phyloP scores from a whole-genome alignment of 345 rosid genomes.

The Litchi chinensis region DNA sequence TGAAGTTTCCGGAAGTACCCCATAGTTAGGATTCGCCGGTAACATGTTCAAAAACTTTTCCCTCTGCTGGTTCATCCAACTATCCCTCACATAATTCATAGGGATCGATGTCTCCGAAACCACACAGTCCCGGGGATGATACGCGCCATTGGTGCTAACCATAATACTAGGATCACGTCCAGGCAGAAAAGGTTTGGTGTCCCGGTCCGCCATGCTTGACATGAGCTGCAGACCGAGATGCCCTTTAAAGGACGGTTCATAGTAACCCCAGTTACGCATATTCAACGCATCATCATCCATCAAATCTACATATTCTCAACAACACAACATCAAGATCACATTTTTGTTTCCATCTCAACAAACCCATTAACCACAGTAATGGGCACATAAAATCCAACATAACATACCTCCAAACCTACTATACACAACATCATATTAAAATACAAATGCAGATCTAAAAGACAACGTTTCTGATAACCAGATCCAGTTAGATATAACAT shows the following conservation, averaged over 20 bases:
- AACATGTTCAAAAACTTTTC: slow-evolving; percentile 73
- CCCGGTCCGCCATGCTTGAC: slow-evolving; percentile 70
- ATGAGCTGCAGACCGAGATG: slow-evolving; percentile 80
- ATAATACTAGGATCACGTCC: slow-evolving; percentile 74
- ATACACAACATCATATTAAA: not conserved
- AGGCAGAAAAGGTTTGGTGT: slow-evolving; percentile 66
- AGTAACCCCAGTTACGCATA: slow-evolving; percentile 88
- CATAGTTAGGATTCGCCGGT: slow-evolving; percentile 47
- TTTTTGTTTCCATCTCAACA: not conserved
- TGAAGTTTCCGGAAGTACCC: slow-evolving; percentile 62
- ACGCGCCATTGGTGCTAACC: slow-evolving; percentile 51
- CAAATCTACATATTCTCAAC: slow-evolving; percentile 39
- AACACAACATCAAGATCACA: slow-evolving; percentile 1
- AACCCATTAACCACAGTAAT: not conserved
- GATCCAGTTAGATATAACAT: slow-evolving; percentile 10
- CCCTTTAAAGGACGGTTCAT: slow-evolving; percentile 72
- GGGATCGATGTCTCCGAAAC: slow-evolving; percentile 58
- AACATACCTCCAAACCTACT: slow-evolving; percentile 6
- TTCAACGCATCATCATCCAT: slow-evolving; percentile 80
- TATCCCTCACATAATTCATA: slow-evolving; percentile 61
- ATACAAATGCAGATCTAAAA: not conserved
- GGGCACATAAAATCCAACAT: not conserved
- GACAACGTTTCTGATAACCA: not conserved
- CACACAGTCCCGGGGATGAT: slow-evolving; percentile 58
- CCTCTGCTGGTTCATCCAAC: slow-evolving; percentile 70